These are phyloP conservation scores for Trametes elegans DNA, from an alignment of 768 basidiomycete species.

Conservation along the genomic window DNA sequence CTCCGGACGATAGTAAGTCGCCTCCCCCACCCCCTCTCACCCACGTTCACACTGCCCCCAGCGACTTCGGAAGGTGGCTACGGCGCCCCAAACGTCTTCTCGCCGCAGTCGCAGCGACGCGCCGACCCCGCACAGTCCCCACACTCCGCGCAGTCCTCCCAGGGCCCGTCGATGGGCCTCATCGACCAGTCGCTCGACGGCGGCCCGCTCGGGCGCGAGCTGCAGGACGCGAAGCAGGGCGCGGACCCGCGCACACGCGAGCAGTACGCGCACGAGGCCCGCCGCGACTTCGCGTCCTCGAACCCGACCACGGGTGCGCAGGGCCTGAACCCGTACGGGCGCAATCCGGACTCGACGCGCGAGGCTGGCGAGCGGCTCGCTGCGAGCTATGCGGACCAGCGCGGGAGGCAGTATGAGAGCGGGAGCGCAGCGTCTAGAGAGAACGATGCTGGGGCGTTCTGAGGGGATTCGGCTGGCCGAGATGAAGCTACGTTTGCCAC, in stretches of 20 bases:
- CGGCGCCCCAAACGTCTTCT: constrained; percentile 22
- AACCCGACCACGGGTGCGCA: background rate
- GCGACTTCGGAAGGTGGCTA: constrained; percentile 32
- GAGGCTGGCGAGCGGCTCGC: constrained; percentile 24
- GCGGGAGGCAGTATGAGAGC: constrained; percentile 24
- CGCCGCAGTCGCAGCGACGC: constrained; percentile 9
- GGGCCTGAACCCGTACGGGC: constrained; percentile 26
- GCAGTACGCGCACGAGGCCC: constrained; percentile 24
- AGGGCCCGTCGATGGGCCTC: constrained; percentile 21
- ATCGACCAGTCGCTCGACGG: constrained; percentile 28
- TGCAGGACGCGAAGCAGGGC: constrained; percentile 30
- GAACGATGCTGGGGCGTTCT: constrained; percentile 15
- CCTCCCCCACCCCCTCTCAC: background rate
- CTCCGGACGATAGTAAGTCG: constrained; percentile 25
- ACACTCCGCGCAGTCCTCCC: too few relatives aligned
- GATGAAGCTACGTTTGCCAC: too few relatives aligned
- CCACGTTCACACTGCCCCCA: background rate
- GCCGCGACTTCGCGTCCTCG: constrained; percentile 21
- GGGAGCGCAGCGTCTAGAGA: constrained; percentile 20
- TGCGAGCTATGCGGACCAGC: constrained; percentile 18
- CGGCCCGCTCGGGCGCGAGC: constrained; percentile 20
- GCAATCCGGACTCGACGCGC: constrained; percentile 19
- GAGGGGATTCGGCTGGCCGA: too few relatives aligned
- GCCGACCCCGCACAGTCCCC: too few relatives aligned
- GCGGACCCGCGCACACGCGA: constrained; percentile 21